Percentiles rank a stretch among this genome's conserved stretches.
Conservation (phyloP, 352 stramenopile species). For the Phytopythium litorale region DNA sequence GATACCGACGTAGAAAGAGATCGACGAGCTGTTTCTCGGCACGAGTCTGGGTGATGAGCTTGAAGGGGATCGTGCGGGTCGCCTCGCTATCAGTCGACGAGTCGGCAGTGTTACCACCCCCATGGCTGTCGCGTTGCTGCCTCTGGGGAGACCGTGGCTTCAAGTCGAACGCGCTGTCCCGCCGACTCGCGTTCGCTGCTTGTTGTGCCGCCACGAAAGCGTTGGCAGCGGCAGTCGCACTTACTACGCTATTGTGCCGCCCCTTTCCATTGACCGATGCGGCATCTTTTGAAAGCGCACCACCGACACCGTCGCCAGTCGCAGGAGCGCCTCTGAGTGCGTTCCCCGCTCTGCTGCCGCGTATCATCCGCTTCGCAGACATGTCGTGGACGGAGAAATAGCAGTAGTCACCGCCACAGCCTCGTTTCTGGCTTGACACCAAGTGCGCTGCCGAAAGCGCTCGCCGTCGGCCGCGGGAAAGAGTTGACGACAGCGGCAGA, state of each 20-base stretch:
- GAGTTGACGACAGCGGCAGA: slow-evolving; percentile 38
- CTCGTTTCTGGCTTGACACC: slow-evolving; percentile 67
- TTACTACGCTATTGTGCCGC: slow-evolving; percentile 43
- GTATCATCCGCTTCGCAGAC: slow-evolving; percentile 33
- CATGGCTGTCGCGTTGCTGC: slow-evolving; percentile 18
- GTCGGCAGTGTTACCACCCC: not conserved
- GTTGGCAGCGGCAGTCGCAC: slow-evolving; percentile 44
- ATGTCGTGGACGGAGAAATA: slow-evolving; percentile 36
- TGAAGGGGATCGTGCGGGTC: slow-evolving; percentile 66
- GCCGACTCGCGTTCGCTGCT: slow-evolving; percentile 15
- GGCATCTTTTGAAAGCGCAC: slow-evolving; percentile 6
- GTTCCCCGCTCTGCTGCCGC: slow-evolving; percentile 8
- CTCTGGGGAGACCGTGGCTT: slow-evolving; percentile 37
- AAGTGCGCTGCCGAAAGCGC: slow-evolving; percentile 60
- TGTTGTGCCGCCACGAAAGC: slow-evolving; percentile 48
- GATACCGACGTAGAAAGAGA: slow-evolving; percentile 72
- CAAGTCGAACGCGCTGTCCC: slow-evolving; percentile 10
- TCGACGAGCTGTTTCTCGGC: slow-evolving; percentile 79
- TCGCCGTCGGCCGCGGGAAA: slow-evolving; percentile 53
- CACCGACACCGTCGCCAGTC: not conserved
- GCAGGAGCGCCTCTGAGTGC: not conserved
- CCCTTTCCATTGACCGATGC: slow-evolving; percentile 11
- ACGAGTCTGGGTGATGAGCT: slow-evolving; percentile 71
- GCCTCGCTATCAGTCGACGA: slow-evolving; percentile 11
- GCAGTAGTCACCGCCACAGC: slow-evolving; percentile 72